Conservation (phyloP, 73 alveolate genomes). For the Paramecium caudatum region DNA sequence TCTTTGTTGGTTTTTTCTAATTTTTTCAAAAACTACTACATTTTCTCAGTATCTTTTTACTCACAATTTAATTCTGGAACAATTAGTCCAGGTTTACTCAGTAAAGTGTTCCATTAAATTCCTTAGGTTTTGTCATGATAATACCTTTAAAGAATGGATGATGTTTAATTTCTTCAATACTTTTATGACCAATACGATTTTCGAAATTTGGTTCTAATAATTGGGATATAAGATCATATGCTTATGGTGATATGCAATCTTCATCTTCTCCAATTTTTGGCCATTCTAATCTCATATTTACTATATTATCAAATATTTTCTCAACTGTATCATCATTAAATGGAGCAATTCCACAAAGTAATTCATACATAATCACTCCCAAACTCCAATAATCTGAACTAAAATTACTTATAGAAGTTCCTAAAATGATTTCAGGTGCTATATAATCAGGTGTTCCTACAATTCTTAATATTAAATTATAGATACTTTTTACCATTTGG, state of each 20-base stretch:
- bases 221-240: slow-evolving; percentile 68
- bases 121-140: neutral
- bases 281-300: slow-evolving; percentile 65
- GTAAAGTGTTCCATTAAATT: slow-evolving; percentile 69
- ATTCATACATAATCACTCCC: slow-evolving; percentile 73
- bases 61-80: slow-evolving; percentile 52
- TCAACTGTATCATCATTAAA: slow-evolving; percentile 82
- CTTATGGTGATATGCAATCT: slow-evolving; percentile 52
- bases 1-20: slow-evolving; percentile 40
- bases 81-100: slow-evolving; percentile 65
- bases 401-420: slow-evolving; percentile 68
- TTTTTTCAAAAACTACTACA: neutral
- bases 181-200: slow-evolving; percentile 77
- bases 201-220: slow-evolving; percentile 77
- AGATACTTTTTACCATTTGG: neutral
- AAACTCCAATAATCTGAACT: slow-evolving; percentile 78
- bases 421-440: slow-evolving; percentile 75
- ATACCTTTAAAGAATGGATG: slow-evolving; percentile 72
- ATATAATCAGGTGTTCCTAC: slow-evolving; percentile 80
- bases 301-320: slow-evolving; percentile 75
- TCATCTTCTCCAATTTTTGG: slow-evolving; percentile 71
- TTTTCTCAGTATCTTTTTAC: neutral
- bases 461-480: slow-evolving; percentile 8
- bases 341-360: slow-evolving; percentile 81
- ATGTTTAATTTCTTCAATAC: slow-evolving; percentile 65